A percentile compares a stretch with the other conserved stretches of the same genome.
Evolutionary conservation across 768 basidiomycete genomes (phyloP).

Genomic region (Hydnomerulius pinastri): DNA sequence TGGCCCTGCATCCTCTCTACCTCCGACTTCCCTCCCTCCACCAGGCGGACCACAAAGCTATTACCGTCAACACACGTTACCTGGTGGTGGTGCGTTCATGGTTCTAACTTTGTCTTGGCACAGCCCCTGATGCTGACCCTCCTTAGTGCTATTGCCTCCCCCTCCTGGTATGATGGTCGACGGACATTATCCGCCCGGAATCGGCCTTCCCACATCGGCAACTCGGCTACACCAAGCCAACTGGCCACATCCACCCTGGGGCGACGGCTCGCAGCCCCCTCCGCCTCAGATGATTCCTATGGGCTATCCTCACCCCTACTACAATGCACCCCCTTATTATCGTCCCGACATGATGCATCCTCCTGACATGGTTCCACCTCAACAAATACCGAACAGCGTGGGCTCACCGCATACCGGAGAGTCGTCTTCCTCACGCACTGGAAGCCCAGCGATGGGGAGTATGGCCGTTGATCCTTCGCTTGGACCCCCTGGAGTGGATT

Average conservation of each 20-base stretch:
- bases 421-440: slow-evolving; percentile 28
- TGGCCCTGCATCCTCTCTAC: slow-evolving; percentile 34
- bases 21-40: slow-evolving; percentile 34
- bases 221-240: slow-evolving; percentile 45
- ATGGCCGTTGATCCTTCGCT: slow-evolving; percentile 27
- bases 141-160: slow-evolving; percentile 45
- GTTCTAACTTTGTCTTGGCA: neutral
- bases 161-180: slow-evolving; percentile 43
- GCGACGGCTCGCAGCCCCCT: slow-evolving; percentile 39
- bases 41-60: slow-evolving; percentile 52
- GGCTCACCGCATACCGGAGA: slow-evolving; percentile 24
- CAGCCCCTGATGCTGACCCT: slow-evolving; percentile 7
- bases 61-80: slow-evolving; percentile 65
- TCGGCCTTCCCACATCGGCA: slow-evolving; percentile 56
- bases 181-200: slow-evolving; percentile 40
- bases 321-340: slow-evolving; percentile 47
- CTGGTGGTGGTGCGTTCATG: slow-evolving; percentile 39
- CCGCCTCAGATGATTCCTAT: slow-evolving; percentile 34
- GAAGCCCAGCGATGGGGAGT: slow-evolving; percentile 22
- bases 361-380: slow-evolving; percentile 15
- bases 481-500: slow-evolving; percentile 15
- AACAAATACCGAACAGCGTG: slow-evolving; percentile 26
- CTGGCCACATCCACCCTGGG: slow-evolving; percentile 41
- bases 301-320: slow-evolving; percentile 41
- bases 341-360: slow-evolving; percentile 36